These are phyloP conservation scores for Pythium aquatile DNA, from an alignment of 352 stramenopile genomes.

Conservation along the genomic window DNA sequence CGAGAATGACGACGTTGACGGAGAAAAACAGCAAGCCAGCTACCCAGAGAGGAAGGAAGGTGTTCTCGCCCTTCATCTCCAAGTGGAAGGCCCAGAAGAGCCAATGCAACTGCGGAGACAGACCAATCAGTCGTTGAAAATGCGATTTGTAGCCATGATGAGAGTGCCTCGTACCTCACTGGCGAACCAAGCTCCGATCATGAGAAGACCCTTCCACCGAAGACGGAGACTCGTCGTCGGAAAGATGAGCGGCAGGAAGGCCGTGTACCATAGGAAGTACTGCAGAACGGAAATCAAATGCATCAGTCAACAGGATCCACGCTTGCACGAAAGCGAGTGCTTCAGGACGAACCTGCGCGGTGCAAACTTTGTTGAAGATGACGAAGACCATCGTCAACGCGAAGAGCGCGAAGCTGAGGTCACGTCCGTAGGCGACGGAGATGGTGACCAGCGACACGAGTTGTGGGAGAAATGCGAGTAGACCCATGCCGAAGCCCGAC, in stretches of 20 bases:
- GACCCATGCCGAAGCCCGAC: slow-evolving; percentile 69
- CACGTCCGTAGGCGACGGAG: slow-evolving; percentile 61
- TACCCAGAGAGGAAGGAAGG: slow-evolving; percentile 88
- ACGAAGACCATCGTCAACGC: slow-evolving; percentile 99
- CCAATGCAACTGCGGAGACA: slow-evolving; percentile 71
- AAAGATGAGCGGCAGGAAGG: slow-evolving; percentile 87
- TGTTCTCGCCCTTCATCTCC: slow-evolving; percentile 90
- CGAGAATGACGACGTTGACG: slow-evolving; percentile 81
- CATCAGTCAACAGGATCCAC: background rate
- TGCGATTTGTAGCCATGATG: background rate
- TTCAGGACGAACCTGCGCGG: slow-evolving; percentile 60
- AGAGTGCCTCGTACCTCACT: slow-evolving; percentile 49
- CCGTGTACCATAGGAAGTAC: slow-evolving; percentile 99
- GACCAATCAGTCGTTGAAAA: too few relatives aligned
- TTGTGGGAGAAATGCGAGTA: slow-evolving; percentile 85
- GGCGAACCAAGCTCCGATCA: slow-evolving; percentile 74
- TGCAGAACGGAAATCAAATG: slow-evolving; percentile 36
- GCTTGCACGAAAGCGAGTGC: background rate
- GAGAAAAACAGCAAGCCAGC: slow-evolving; percentile 87
- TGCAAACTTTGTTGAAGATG: slow-evolving; percentile 96
- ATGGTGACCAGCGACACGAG: slow-evolving; percentile 75
- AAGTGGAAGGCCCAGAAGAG: slow-evolving; percentile 88
- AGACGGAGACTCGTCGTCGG: slow-evolving; percentile 60
- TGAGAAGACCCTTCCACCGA: slow-evolving; percentile 57
- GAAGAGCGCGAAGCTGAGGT: slow-evolving; percentile 95